Evolutionary conservation across 306 rosid species (phyloP), one percentile per base, ranked within the genome.

Genomic region (Clitoria ternatea): DNA sequence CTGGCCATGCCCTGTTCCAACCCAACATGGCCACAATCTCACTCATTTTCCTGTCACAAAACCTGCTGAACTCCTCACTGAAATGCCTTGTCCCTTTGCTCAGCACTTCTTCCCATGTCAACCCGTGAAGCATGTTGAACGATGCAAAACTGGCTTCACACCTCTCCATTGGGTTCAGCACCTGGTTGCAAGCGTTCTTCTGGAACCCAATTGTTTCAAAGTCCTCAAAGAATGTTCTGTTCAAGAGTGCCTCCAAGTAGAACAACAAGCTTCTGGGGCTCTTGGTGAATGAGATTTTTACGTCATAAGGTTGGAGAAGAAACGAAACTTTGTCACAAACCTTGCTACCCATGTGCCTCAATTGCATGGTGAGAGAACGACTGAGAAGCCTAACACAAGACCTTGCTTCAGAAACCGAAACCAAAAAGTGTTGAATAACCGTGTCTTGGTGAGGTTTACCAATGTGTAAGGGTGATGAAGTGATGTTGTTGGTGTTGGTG

Each of bases 1-100:
- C 99, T 0, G 99, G 91, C 99, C 99, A 95, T 1, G 97, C 96
- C 23, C 97, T 81, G 70, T 91, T 95, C 99, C 99, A 95, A 4
- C 96, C 92, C 65, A 95, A 72, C 92, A 89, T 85, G 0, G 88
- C 88, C 1, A 95, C 96, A 22, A 95, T 91, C 45, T 91, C 97
- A 44, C 99, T 95, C 99, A 95, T 95, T 69, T 95, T 95, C 72
- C 96, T 70, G 17, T 95, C 99, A 33, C 99, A 95, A 44, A 95
- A 95, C 37, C 89, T 66, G 72, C 99, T 95, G 54, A 91, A 95
- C 1, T 95, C 99, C 44, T 89, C 96, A 24, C 99, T 91, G 85
- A 91, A 91, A 76, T 95, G 97, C 83, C 83, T 80, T 2, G 99
- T 95, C 11, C 99, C 99, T 30, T 91, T 91, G 80, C 70, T 86